Evolutionary conservation across 148 eudicot genomes (phyloP).

Genomic region (Chenopodium quinoa): DNA sequence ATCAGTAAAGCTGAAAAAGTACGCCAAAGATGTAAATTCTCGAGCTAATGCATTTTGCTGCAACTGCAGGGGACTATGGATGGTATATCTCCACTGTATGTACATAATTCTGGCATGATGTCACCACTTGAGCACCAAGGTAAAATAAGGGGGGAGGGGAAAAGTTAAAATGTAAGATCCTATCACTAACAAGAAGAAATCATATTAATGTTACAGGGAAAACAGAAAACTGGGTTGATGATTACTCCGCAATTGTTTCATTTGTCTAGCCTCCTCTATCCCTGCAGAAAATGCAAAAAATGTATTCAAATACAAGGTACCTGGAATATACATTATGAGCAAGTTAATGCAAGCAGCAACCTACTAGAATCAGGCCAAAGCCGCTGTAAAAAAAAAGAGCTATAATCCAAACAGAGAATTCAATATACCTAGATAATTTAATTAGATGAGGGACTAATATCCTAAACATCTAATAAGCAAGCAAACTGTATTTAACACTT

Average conservation of each 20-base stretch:
- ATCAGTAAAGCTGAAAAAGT: not conserved
- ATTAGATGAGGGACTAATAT: too few relatives aligned
- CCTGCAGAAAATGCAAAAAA: conserved; percentile 42
- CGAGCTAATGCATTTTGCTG: conserved; percentile 14
- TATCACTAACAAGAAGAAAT: conserved; percentile 26
- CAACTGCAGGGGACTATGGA: conserved; percentile 23
- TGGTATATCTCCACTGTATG: conserved; percentile 27
- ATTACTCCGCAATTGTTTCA: conserved; percentile 46
- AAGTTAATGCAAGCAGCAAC: not conserved
- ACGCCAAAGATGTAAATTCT: conserved; percentile 7
- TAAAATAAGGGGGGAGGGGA: conserved; percentile 8
- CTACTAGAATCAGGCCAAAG: not conserved
- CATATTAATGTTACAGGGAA: conserved; percentile 42
- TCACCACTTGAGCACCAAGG: conserved; percentile 27
- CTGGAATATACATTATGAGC: not conserved
- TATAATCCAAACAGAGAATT: too few relatives aligned
- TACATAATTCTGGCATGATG: conserved; percentile 36
- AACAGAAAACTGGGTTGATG: conserved; percentile 22
- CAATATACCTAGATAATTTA: not conserved
- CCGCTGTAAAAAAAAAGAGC: not conserved
- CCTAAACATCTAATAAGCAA: too few relatives aligned
- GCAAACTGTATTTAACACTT: not conserved
- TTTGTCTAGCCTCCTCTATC: conserved; percentile 41
- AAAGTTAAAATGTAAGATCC: conserved; percentile 9
- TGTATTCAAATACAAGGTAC: not conserved